Evolutionary conservation across 305 asterid genomes (phyloP).

Genomic region (Galium porrigens): DNA sequence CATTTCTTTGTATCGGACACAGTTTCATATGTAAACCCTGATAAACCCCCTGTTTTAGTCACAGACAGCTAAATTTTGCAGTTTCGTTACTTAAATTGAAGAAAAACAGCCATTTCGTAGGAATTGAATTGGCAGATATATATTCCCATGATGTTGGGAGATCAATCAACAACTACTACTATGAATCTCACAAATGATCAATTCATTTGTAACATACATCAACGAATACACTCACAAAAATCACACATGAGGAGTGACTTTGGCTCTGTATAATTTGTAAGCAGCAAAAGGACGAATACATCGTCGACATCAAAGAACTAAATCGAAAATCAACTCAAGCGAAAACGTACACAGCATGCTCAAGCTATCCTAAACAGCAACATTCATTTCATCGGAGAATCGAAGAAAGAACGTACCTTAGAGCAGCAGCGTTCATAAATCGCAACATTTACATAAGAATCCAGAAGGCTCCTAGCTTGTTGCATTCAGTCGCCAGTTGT

Average conservation of each 20-base stretch:
- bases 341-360: too few species aligned
- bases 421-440: not conserved
- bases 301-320: not conserved
- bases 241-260: too few species aligned
- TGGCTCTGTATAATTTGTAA: too few species aligned
- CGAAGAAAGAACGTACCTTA: not conserved
- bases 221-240: too few species aligned
- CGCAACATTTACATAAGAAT: too few species aligned
- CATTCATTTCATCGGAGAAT: too few species aligned
- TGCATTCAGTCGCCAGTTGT: not conserved
- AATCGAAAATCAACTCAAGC: not conserved
- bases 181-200: not conserved
- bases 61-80: conserved; percentile 21
- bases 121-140: not conserved
- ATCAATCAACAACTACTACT: not conserved
- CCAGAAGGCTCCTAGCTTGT: too few species aligned
- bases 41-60: conserved; percentile 23
- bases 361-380: too few species aligned
- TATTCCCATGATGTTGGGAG: not conserved
- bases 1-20: conserved; percentile 25
- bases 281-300: not conserved
- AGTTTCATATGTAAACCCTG: conserved; percentile 20
- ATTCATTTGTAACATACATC: too few species aligned
- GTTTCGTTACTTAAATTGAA: conserved; percentile 22
- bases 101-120: conserved; percentile 19